phyloP scores from a whole-genome alignment of 345 rosid genomes.

The Citrus hindsii region DNA sequence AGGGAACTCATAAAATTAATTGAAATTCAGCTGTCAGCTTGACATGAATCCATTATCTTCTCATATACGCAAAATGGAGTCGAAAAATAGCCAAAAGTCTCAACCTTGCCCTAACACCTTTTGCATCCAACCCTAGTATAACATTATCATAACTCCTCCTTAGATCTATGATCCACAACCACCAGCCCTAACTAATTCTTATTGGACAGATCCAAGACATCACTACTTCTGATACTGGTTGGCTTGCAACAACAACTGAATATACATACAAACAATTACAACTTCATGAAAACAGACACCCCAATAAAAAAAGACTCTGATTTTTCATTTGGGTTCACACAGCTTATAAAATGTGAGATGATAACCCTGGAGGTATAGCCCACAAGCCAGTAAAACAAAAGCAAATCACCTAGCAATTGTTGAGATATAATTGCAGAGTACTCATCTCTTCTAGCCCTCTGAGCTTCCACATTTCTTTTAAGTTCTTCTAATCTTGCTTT shows the following conservation, averaged over 20 bases:
- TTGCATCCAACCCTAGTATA: neutral
- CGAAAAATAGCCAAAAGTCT: neutral
- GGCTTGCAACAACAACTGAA: neutral
- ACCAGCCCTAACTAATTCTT: neutral
- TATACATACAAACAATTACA: neutral
- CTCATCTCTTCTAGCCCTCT: slow-evolving; percentile 67
- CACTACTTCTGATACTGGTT: neutral
- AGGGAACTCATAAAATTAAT: neutral
- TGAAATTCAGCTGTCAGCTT: neutral
- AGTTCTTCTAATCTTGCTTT: slow-evolving; percentile 59
- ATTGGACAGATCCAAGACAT: neutral
- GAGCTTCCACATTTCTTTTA: slow-evolving; percentile 48
- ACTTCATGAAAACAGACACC: neutral
- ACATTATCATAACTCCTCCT: neutral
- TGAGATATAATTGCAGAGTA: slow-evolving; percentile 47
- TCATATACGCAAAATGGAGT: neutral
- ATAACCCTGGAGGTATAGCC: neutral
- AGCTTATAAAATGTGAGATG: neutral
- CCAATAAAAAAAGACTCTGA: neutral
- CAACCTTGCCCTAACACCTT: neutral
- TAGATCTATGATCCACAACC: neutral
- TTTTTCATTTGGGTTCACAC: neutral
- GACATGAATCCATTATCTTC: neutral
- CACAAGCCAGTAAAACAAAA: slow-evolving; percentile 8
- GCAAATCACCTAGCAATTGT: slow-evolving; percentile 48